These are phyloP conservation scores for Eurotiales sp. DNA, from an alignment of 2,329 filamentous ascomycete species.

Conservation along the genomic window DNA sequence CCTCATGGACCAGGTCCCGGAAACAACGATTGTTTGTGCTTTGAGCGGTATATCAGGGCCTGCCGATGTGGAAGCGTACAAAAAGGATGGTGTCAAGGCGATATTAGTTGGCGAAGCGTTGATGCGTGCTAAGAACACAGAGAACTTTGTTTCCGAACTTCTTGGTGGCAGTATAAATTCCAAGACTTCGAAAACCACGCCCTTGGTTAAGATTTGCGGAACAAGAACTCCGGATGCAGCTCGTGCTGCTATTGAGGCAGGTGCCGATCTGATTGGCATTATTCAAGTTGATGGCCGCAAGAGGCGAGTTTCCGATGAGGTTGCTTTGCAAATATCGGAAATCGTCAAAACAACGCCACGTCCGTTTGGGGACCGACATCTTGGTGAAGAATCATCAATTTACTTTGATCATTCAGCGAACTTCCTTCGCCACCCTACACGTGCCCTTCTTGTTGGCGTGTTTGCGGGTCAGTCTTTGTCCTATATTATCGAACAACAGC, in stretches of 20 bases:
- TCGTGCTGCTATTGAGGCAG: conserved; percentile 72
- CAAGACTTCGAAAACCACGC: conserved; percentile 26
- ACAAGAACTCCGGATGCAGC: conserved; percentile 81
- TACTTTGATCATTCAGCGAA: conserved; percentile 64
- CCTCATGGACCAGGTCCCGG: conserved; percentile 79
- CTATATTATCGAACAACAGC: conserved; percentile 76
- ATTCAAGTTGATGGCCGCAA: conserved; percentile 80
- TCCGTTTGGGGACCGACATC: conserved; percentile 17
- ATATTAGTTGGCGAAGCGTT: conserved; percentile 93
- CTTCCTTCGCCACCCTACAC: conserved; percentile 49
- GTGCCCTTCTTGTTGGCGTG: conserved; percentile 83
- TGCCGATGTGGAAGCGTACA: conserved; percentile 82
- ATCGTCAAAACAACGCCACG: conserved; percentile 59
- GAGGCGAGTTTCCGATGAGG: conserved; percentile 73
- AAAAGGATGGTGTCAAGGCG: conserved; percentile 84
- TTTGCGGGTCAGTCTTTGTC: conserved; percentile 87
- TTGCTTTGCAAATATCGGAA: conserved; percentile 74
- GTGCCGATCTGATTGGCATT: conserved; percentile 89
- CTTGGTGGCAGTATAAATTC: conserved; percentile 54
- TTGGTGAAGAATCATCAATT: conserved; percentile 44
- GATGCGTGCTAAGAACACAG: conserved; percentile 83
- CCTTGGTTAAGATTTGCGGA: conserved; percentile 92
- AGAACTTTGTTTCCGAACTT: conserved; percentile 76
- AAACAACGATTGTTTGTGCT: conserved; percentile 84
- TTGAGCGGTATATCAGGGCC: conserved; percentile 89